Base-by-base conservation (phyloP, 2,329 filamentous ascomycete species). In the Cytospora mali region DNA sequence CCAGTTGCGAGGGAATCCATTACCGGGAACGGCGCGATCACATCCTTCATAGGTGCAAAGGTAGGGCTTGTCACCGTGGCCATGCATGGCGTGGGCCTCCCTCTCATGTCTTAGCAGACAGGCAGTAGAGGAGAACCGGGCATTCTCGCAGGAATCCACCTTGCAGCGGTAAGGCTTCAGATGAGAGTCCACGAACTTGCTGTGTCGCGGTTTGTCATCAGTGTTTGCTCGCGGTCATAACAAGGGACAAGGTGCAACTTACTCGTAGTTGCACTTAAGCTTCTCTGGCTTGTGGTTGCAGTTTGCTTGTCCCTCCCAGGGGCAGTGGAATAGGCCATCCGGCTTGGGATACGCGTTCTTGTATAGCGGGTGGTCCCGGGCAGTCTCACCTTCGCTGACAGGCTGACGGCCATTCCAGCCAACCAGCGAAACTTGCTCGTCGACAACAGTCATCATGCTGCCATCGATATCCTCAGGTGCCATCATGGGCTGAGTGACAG, bases 231-330 rank as follows among this genome's bases (percentile, higher is more conserved):
- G 50, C 10, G 27, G 16, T 14, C 59, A 14, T 33, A 18, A 54
- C 10, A 10, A 25, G 27, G n/a, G 13, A 42, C 25, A 18, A 42
- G 2, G 33, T 31, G n/a, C n/a, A 27, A 79, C 92, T 85, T 89
- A 96, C 93, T 97, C 93, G 75, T 97, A 98, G 79, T 97, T 96
- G 88, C 94, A 97, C 86, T 97, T 97, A 70, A 98, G 90, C 81
- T 96, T 95, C 73, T 96, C 95, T 48, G 93, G 87, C 79, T 91
- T 91, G 86, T 97, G 94, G 76, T 86, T 90, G 85, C 94, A 98
- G 72, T 75, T 81, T 33, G 78, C 62, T 65, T 88, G 82, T 70
- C 87, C 89, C 75, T 90, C 88, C 82, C 90, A 95, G 6, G 94
- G 94, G 82, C 94, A 98, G 79, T 96, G 92, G 80, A 95, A 98